Percentiles rank a stretch among this genome's conserved stretches.
These are phyloP conservation scores for Fragosphaeria purpurea DNA, from an alignment of 2,329 filamentous ascomycete genomes.

Conservation along the genomic window DNA sequence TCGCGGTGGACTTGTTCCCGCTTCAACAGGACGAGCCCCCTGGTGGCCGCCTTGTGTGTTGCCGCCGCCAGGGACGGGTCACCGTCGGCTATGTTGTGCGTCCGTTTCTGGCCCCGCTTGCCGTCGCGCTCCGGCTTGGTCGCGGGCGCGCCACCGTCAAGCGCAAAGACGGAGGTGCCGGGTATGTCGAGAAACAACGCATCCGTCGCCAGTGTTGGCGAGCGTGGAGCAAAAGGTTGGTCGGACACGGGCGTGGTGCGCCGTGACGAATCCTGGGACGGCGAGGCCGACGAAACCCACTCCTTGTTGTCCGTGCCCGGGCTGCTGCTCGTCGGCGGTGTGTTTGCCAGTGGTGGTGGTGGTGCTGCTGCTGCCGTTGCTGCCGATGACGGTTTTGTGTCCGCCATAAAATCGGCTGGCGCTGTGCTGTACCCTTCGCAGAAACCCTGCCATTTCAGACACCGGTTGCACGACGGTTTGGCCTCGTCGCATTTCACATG, in stretches of 20 bases:
- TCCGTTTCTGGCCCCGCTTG: no score
- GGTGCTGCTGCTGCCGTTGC: background rate
- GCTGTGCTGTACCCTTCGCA: conserved; percentile 20
- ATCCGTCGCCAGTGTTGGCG: no score
- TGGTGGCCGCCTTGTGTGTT: no score
- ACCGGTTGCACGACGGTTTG: conserved; percentile 20
- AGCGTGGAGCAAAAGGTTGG: no score
- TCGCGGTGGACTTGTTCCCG: background rate
- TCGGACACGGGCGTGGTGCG: conserved; percentile 2
- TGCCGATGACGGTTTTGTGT: background rate
- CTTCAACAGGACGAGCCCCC: background rate
- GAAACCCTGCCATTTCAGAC: conserved; percentile 19
- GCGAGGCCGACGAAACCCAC: background rate
- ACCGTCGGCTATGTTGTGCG: no score
- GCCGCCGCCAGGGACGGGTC: no score
- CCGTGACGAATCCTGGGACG: background rate
- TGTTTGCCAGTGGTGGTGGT: background rate
- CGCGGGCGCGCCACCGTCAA: background rate
- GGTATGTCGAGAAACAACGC: no score
- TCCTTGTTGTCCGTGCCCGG: background rate
- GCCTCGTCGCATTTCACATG: conserved; percentile 19
- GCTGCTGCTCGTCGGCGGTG: background rate
- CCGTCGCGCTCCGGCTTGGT: background rate
- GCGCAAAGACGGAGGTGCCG: no score
- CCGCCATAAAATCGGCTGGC: background rate